Evolutionary conservation across 805 yeast genomes (phyloP).

Genomic region (Wickerhamiella spandovensis): DNA sequence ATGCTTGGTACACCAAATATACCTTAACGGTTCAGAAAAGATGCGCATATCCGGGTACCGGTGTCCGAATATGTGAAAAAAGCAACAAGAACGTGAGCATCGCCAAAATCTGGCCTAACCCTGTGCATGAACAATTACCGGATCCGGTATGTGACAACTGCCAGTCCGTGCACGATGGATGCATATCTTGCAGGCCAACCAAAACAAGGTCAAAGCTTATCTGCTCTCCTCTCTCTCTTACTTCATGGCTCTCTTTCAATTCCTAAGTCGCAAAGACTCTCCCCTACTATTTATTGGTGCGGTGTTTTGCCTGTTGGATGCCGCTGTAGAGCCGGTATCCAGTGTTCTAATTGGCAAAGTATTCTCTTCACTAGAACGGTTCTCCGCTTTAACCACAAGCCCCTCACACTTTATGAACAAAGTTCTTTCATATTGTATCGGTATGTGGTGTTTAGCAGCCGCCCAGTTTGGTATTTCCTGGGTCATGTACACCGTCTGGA

Average conservation of each 20-base stretch:
- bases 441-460: constrained; percentile 34
- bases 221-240: neutral
- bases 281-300: constrained; percentile 6
- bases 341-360: constrained; percentile 54
- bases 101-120: neutral
- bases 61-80: too few relatives aligned
- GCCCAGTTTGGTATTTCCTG: constrained; percentile 35
- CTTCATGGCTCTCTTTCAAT: neutral
- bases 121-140: neutral
- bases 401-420: constrained; percentile 25
- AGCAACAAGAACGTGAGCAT: neutral
- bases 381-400: constrained; percentile 14
- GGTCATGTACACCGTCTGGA: constrained; percentile 48
- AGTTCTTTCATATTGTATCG: constrained; percentile 27
- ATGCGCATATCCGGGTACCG: too few relatives aligned
- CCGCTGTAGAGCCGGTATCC: constrained; percentile 16
- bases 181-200: neutral
- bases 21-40: too few relatives aligned
- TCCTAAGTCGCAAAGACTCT: constrained; percentile 1
- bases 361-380: constrained; percentile 34
- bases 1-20: too few relatives aligned
- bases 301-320: constrained; percentile 6
- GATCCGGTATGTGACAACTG: neutral
- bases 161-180: neutral
- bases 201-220: neutral